Conservation (phyloP, 495 filamentous ascomycete genomes). For the Aspergillus mulundensis region DNA sequence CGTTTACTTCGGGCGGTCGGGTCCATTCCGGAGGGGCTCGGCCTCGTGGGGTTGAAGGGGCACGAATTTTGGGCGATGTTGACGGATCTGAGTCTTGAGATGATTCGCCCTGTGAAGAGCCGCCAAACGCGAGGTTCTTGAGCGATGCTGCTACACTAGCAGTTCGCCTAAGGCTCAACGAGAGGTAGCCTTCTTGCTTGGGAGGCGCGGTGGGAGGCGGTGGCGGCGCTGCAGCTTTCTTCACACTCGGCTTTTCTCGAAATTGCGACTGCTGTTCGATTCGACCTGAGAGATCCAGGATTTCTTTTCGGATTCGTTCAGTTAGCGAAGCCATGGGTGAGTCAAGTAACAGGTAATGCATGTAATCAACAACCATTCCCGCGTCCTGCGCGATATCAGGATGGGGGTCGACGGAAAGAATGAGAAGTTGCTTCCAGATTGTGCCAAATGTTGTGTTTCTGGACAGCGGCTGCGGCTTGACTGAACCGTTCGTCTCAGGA, state of each 20-base stretch:
- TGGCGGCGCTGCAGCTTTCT: constrained; percentile 42
- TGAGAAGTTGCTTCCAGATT: constrained; percentile 89
- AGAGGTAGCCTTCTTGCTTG: constrained; percentile 63
- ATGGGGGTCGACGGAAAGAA: constrained; percentile 89
- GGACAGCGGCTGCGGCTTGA: constrained; percentile 50
- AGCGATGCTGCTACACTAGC: constrained; percentile 69
- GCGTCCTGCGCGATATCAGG: constrained; percentile 88
- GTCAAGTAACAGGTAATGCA: constrained; percentile 70
- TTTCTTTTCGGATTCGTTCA: constrained; percentile 71
- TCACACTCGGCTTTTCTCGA: constrained; percentile 36
- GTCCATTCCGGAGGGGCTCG: constrained; percentile 69
- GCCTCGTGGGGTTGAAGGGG: constrained; percentile 47
- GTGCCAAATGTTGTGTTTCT: constrained; percentile 85
- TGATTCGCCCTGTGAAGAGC: constrained; percentile 28
- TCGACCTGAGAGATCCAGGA: constrained; percentile 56
- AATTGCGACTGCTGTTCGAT: constrained; percentile 45
- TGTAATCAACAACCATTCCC: constrained; percentile 72
- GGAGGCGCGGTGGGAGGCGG: constrained; percentile 47
- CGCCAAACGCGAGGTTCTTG: constrained; percentile 64
- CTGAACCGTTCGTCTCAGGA: constrained; percentile 12
- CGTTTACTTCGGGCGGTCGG: constrained; percentile 73
- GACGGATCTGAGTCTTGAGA: constrained; percentile 20
- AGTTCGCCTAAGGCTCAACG: constrained; percentile 59
- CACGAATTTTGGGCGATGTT: constrained; percentile 36
- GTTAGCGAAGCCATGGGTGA: constrained; percentile 69